Conservation (phyloP, 192 early-diverging fungal genomes). For the Diversispora epigaea region DNA sequence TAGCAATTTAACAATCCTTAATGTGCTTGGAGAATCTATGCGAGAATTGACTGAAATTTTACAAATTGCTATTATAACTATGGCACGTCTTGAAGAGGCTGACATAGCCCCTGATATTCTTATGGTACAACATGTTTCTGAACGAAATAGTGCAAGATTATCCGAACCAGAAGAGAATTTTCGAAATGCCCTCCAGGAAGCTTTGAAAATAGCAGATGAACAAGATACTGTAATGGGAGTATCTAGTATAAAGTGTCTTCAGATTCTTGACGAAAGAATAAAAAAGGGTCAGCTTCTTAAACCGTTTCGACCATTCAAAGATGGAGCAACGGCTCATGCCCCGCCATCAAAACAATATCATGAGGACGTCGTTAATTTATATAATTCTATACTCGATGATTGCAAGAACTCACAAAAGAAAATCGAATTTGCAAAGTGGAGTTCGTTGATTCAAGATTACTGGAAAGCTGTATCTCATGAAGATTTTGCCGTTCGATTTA, state of each 20-base stretch:
- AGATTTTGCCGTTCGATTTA: constrained; percentile 30
- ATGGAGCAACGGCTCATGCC: no score
- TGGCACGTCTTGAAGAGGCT: constrained; percentile 32
- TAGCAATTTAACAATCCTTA: constrained; percentile 31
- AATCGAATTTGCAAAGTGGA: no score
- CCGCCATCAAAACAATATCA: no score
- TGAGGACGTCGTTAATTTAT: no score
- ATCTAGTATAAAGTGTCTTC: constrained; percentile 3
- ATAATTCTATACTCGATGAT: no score
- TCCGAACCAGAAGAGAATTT: constrained; percentile 17
- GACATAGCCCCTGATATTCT: constrained; percentile 30
- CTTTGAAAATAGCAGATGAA: constrained; percentile 26
- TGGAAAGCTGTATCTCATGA: constrained; percentile 6
- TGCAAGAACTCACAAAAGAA: no score
- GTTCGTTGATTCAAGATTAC: no score
- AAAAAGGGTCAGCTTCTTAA: constrained; percentile 25
- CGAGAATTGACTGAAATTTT: constrained; percentile 31
- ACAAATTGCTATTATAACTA: constrained; percentile 31
- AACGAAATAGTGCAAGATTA: constrained; percentile 12
- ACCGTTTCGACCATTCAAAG: constrained; percentile 31
- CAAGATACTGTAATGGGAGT: constrained; percentile 28
- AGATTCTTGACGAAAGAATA: constrained; percentile 27
- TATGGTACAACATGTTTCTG: constrained; percentile 33
- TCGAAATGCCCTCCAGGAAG: constrained; percentile 14
- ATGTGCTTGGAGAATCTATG: constrained; percentile 29